Evolutionary conservation across 2,329 filamentous ascomycete genomes (phyloP), one percentile per base, ranked within the genome.

Genomic region (Clarireedia monteithiana): DNA sequence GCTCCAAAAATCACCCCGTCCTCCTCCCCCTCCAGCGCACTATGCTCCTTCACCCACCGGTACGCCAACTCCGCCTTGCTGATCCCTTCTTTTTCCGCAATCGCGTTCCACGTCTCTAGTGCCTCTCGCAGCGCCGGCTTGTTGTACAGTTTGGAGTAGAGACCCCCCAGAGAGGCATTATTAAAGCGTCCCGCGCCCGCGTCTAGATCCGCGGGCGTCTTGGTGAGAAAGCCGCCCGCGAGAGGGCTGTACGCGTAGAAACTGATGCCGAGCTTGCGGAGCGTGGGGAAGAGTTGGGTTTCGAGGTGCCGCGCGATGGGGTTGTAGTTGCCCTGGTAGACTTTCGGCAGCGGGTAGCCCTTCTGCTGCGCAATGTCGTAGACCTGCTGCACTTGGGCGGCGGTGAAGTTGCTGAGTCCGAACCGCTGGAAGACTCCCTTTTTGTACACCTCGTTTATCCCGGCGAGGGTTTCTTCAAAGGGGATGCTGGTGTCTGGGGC

Each of bases 241-340:
- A 85, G 71, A 0, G 82, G 82, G 61, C 84, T 85, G 70, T 84
- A 84, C 47, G 82, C 70, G 17, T 84, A 80, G 52, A 63, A 63
- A 47, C 39, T 44, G 6, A 66, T 66, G 2, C 58, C 56, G 14
- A 66, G 57, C 48, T 65, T 64, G 48, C 47, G 76, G 60, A 80
- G 82, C 56, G 76, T 76, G 6, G 77, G 78, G 45, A 85, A 75
- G n/a, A 85, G 70, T 62, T 84, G 80, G 2, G 72, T 78, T 65
- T 88, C 84, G 69, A 82, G 85, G 1, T 83, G 78, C 0, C 63
- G 60, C 6, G 58, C 44, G 9, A 68, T 50, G 20, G 62, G 53
- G 48, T 67, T 70, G 55, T 70, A 70, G 44, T 66, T 61, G 12
- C 68, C 69, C 59, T 73, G 68, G 58, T 66, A 71, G 24, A 72